Percentiles rank a stretch among this genome's conserved stretches.
phyloP scores from a whole-genome alignment of 257 asterid genomes.

The Gentiana dahurica region DNA sequence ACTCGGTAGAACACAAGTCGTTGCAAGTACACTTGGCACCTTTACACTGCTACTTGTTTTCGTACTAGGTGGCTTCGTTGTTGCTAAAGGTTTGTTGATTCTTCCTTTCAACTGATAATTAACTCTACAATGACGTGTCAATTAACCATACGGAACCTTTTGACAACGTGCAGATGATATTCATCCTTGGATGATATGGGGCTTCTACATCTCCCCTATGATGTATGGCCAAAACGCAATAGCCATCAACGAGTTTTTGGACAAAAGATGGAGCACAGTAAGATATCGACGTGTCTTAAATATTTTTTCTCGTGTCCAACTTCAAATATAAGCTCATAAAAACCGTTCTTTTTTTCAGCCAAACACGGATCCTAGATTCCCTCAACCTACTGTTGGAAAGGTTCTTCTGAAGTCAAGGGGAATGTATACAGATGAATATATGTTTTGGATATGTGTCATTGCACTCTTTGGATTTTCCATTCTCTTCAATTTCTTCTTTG shows the following conservation, averaged over 20 bases:
- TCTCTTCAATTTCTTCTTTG: conserved; percentile 29
- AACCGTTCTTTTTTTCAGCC: conserved; percentile 22
- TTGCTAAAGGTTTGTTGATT: conserved; percentile 59
- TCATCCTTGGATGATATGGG: conserved; percentile 83
- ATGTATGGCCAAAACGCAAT: conserved; percentile 83
- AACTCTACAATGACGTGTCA: background rate
- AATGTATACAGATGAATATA: conserved; percentile 23
- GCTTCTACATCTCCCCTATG: conserved; percentile 73
- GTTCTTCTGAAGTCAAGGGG: conserved; percentile 35
- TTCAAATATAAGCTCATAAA: conserved; percentile 7
- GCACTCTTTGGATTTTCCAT: conserved; percentile 38
- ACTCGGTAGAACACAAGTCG: conserved; percentile 77
- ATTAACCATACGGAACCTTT: background rate
- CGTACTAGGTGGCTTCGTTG: conserved; percentile 86
- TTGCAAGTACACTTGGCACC: conserved; percentile 71
- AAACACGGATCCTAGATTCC: conserved; percentile 24
- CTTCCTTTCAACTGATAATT: background rate
- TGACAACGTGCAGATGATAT: conserved; percentile 51
- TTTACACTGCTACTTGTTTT: conserved; percentile 71
- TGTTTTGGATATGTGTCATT: conserved; percentile 29
- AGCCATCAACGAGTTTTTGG: conserved; percentile 75
- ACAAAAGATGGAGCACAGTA: conserved; percentile 78
- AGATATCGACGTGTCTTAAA: conserved; percentile 17
- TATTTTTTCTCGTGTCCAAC: conserved; percentile 4
- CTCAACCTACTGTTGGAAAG: conserved; percentile 32